Percentiles rank a stretch among this genome's conserved stretches.
Evolutionary conservation across 257 asterid species (phyloP).

Genomic region (Solanum neorickii): DNA sequence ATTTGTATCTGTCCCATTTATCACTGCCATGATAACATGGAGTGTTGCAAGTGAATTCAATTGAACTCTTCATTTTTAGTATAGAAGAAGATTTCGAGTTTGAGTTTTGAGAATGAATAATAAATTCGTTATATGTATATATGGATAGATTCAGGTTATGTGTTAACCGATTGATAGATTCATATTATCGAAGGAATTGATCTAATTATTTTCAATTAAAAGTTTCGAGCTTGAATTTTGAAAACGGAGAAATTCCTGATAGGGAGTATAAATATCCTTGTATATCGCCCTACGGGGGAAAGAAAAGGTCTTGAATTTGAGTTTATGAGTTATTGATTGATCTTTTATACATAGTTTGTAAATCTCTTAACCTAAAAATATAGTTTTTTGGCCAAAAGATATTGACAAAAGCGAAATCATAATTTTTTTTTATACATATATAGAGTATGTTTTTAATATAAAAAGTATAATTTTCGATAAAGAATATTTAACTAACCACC

Average conservation of each 20-base stretch:
- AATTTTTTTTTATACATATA: neutral
- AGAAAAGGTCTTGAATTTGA: neutral
- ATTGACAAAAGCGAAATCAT: fast-evolving
- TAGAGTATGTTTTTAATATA: too few relatives aligned
- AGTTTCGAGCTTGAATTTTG: fast-evolving
- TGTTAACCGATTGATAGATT: neutral
- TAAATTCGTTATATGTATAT: neutral
- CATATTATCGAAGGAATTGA: neutral
- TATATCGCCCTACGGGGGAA: neutral
- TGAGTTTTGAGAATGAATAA: neutral
- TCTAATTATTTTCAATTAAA: neutral
- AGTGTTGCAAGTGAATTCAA: neutral
- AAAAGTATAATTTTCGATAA: neutral
- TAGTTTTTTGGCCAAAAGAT: neutral
- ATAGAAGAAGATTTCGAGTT: neutral
- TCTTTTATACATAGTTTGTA: neutral
- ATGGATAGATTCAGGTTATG: neutral
- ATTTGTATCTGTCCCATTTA: neutral
- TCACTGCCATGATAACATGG: constrained; percentile 5
- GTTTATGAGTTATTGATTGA: neutral
- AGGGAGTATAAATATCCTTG: neutral
- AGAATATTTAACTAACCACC: neutral
- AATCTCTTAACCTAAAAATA: neutral
- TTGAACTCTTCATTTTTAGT: neutral
- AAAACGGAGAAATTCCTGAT: fast-evolving